phyloP scores from a whole-genome alignment of 2,329 filamentous ascomycete genomes.

The Penicillium sp. region DNA sequence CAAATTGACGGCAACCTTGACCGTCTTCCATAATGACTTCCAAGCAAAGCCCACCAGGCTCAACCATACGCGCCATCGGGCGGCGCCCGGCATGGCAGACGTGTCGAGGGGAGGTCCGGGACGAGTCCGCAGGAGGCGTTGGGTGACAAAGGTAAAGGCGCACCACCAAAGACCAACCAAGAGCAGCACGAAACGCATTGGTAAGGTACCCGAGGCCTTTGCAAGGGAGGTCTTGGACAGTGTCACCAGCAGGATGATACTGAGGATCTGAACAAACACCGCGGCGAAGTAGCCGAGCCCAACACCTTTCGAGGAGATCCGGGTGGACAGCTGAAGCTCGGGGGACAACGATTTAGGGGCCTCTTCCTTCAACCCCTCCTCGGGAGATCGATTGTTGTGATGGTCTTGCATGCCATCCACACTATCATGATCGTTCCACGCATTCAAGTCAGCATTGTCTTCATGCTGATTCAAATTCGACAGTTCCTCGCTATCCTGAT shows the following conservation, averaged over 20 bases:
- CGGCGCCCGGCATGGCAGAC: conserved; percentile 11
- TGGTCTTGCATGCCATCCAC: conserved; percentile 15
- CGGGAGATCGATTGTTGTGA: background rate
- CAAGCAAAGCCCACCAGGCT: conserved; percentile 79
- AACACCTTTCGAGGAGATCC: conserved; percentile 85
- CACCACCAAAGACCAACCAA: conserved; percentile 88
- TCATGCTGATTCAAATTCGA: conserved; percentile 24
- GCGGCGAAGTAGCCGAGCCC: conserved; percentile 87
- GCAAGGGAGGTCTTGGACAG: conserved; percentile 38
- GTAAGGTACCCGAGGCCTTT: conserved; percentile 73
- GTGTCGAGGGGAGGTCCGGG: conserved; percentile 71
- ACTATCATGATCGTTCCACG: conserved; percentile 27
- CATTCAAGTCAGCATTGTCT: conserved; percentile 23
- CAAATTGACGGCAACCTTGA: conserved; percentile 70
- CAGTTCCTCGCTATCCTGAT: conserved; percentile 28
- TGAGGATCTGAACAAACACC: conserved; percentile 77
- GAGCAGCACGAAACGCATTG: conserved; percentile 79
- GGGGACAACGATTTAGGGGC: conserved; percentile 45
- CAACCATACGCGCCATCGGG: conserved; percentile 56
- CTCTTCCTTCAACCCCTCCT: conserved; percentile 14
- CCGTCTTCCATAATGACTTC: conserved; percentile 77
- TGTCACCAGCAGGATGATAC: conserved; percentile 72
- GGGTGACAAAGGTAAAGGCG: conserved; percentile 79
- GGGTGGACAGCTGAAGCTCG: conserved; percentile 79
- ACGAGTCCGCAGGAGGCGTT: conserved; percentile 78